phyloP scores from a whole-genome alignment of 2,329 filamentous ascomycete genomes.

The Chrysoporthe puriensis region DNA sequence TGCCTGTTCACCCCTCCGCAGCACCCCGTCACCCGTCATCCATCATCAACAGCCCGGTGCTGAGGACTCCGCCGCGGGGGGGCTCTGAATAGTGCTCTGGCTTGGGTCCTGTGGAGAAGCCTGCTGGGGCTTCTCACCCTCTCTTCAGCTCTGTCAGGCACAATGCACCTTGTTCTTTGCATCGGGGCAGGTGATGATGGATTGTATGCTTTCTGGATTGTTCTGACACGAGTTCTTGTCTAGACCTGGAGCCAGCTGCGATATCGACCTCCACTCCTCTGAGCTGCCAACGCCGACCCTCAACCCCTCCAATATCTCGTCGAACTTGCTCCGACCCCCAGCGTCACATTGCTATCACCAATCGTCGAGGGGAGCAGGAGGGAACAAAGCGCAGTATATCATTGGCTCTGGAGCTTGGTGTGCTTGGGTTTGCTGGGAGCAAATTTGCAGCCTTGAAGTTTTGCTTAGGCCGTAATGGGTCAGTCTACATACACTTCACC shows the following conservation, averaged over 20 bases:
- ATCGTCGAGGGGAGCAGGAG: constrained; percentile 1
- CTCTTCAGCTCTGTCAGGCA: neutral
- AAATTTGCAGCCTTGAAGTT: constrained; percentile 11
- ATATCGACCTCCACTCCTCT: constrained; percentile 5
- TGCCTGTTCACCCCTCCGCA: neutral
- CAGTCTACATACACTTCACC: constrained; percentile 8
- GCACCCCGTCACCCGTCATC: neutral
- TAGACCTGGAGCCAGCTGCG: neutral
- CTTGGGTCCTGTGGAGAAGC: constrained; percentile 20
- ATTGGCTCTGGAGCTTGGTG: neutral
- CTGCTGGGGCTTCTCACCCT: constrained; percentile 6
- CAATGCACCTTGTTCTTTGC: neutral
- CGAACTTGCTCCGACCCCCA: neutral
- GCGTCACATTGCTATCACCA: neutral
- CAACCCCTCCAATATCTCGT: neutral
- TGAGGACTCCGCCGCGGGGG: constrained; percentile 24
- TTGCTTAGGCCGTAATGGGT: constrained; percentile 21
- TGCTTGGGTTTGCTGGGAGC: constrained; percentile 13
- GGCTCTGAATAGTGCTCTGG: constrained; percentile 14
- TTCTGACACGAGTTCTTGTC: neutral
- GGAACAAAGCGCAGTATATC: neutral
- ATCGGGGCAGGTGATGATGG: neutral
- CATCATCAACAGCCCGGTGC: neutral
- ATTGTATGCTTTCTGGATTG: neutral
- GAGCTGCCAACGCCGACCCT: constrained; percentile 12